A percentile compares a stretch with the other conserved stretches of the same genome.
phyloP scores from a whole-genome alignment of 257 asterid genomes.

The Solanum tacnaense region DNA sequence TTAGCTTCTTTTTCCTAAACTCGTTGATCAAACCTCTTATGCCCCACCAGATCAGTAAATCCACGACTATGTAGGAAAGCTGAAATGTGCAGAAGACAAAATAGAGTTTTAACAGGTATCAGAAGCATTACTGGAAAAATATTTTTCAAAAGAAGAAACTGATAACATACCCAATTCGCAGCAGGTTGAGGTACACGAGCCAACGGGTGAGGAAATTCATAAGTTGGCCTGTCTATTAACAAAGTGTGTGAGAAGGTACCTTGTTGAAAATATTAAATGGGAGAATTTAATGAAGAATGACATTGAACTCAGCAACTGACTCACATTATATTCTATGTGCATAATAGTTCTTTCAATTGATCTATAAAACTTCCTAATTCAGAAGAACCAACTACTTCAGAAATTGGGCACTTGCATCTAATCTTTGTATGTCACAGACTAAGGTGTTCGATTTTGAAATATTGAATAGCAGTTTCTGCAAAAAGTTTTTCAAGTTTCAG shows the following conservation, averaged over 20 bases:
- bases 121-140: not conserved
- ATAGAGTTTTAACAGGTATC: not conserved
- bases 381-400: not conserved
- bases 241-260: slow-evolving; percentile 11
- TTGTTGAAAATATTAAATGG: not conserved
- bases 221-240: slow-evolving; percentile 80
- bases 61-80: slow-evolving; percentile 94
- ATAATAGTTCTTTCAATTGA: not conserved
- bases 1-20: slow-evolving; percentile 84
- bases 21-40: slow-evolving; percentile 83
- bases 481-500: not conserved
- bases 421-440: not conserved
- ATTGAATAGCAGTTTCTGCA: not conserved
- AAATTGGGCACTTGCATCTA: not conserved
- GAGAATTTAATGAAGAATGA: not conserved
- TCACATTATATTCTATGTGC: not conserved
- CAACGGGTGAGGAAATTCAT: slow-evolving; percentile 94
- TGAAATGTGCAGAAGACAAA: slow-evolving; percentile 23
- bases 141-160: not conserved
- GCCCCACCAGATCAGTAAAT: slow-evolving; percentile 98
- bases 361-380: not conserved
- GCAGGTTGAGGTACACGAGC: slow-evolving; percentile 99
- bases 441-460: not conserved
- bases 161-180: slow-evolving; percentile 80
- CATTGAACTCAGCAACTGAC: not conserved